Evolutionary conservation across 352 stramenopile genomes (phyloP), one percentile per base, ranked within the genome.

Genomic region (Peronospora tabacina): DNA sequence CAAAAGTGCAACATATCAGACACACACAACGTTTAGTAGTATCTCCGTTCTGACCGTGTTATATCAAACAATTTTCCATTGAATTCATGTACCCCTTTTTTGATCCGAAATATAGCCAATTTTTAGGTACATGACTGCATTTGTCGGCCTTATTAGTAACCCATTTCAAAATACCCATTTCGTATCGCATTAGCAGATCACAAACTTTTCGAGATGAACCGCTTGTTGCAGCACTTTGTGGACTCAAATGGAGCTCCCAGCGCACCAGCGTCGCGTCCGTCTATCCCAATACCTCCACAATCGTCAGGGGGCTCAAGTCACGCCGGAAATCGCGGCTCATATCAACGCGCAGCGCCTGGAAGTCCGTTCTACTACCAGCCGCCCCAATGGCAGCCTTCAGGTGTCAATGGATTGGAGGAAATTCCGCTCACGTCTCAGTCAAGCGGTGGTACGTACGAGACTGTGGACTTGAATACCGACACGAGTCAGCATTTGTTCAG

Each of bases 171-270:
- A 7, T 26, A 32, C 28, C 10, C 28, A 12, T 45, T 33, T 34
- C 37, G 30, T 29, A 16, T 15, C 33, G 16, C 20, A 22, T 22
- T 30, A 7, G 7, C 28, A 12, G 12, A 16, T 36, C 30, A n/a
- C 46, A 11, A 17, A 24, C 45, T 50, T 44, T 16, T 57, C 20
- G 11, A 41, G 28, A 85, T 85, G 73, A 85, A 82, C 52, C 58
- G 73, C 10, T 55, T 85, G 48, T 63, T 85, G 17, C 73, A 85
- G 73, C 68, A 63, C 49, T 85, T 82, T 54, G 68, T 80, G 40
- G 70, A 68, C 60, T 61, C 52, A 16, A 42, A 33, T 40, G 57
- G 41, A 3, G 28, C 46, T n/a, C 56, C 52, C 41, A 37, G 29
- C 41, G 17, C 41, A 1, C 19, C 58, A 7, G 37, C 48, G 33